These are phyloP conservation scores for Erysimum cheiranthoides DNA, from an alignment of 345 rosid genomes.

Conservation along the genomic window DNA sequence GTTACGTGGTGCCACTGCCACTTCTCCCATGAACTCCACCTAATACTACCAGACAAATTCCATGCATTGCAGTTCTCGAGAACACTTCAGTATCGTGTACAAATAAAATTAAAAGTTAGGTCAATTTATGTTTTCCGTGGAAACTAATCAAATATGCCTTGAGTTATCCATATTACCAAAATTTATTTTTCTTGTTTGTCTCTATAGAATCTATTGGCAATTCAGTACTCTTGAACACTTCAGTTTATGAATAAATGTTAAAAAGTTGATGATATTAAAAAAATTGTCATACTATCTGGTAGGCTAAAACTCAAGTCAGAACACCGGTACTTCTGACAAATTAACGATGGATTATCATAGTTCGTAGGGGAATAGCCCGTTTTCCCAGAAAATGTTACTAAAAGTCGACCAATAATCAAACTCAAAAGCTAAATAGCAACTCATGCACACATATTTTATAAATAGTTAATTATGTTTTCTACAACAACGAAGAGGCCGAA, in stretches of 20 bases:
- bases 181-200: background rate
- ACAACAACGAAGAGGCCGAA: conserved; percentile 22
- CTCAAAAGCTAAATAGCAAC: background rate
- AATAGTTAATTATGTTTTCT: conserved; percentile 15
- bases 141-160: background rate
- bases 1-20: conserved; percentile 29
- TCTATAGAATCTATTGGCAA: background rate
- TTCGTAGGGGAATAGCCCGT: too few relatives aligned
- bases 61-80: conserved; percentile 35
- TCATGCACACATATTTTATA: conserved; percentile 28
- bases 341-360: too few relatives aligned
- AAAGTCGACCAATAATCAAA: background rate
- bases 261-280: too few relatives aligned
- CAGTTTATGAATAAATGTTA: background rate
- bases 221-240: background rate
- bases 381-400: too few relatives aligned
- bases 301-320: background rate
- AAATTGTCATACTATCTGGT: background rate
- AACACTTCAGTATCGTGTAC: conserved; percentile 2
- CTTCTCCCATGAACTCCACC: conserved; percentile 38
- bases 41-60: conserved; percentile 23
- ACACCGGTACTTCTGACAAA: background rate
- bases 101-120: background rate
- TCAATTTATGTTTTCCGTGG: background rate
- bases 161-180: background rate